These are phyloP conservation scores for Carex arenaria DNA, from an alignment of 202 grass and related monocot genomes.

Conservation along the genomic window DNA sequence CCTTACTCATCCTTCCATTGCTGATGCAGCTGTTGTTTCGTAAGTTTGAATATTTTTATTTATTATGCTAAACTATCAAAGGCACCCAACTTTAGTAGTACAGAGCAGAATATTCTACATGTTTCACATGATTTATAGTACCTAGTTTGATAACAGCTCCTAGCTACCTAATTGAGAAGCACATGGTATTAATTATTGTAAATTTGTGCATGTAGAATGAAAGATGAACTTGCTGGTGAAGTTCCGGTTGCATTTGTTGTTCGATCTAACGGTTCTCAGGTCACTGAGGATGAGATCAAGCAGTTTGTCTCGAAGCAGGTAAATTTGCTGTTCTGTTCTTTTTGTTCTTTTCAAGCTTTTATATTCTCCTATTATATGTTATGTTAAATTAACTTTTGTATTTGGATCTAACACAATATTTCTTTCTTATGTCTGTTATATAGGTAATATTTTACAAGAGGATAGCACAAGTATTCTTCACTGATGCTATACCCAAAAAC, in stretches of 20 bases:
- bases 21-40: slow-evolving; percentile 85
- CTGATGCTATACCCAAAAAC: slow-evolving; percentile 57
- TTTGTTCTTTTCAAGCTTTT: background rate
- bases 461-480: slow-evolving; percentile 68
- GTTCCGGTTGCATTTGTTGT: slow-evolving; percentile 89
- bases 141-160: background rate
- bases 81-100: background rate
- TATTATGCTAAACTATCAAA: background rate
- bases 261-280: slow-evolving; percentile 51
- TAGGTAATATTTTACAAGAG: slow-evolving; percentile 96
- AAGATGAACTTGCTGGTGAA: slow-evolving; percentile 82
- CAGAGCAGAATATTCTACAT: background rate
- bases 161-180: background rate
- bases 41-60: slow-evolving; percentile 31
- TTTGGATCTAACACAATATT: background rate
- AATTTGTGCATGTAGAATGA: slow-evolving; percentile 52
- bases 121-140: background rate
- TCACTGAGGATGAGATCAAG: slow-evolving; percentile 82
- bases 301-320: slow-evolving; percentile 91
- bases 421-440: background rate
- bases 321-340: background rate
- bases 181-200: background rate
- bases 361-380: background rate
- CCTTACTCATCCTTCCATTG: slow-evolving; percentile 62
- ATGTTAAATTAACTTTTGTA: background rate